These are phyloP conservation scores for Calonectria pseudoturangicola DNA, from an alignment of 2,329 filamentous ascomycete genomes.

Conservation along the genomic window DNA sequence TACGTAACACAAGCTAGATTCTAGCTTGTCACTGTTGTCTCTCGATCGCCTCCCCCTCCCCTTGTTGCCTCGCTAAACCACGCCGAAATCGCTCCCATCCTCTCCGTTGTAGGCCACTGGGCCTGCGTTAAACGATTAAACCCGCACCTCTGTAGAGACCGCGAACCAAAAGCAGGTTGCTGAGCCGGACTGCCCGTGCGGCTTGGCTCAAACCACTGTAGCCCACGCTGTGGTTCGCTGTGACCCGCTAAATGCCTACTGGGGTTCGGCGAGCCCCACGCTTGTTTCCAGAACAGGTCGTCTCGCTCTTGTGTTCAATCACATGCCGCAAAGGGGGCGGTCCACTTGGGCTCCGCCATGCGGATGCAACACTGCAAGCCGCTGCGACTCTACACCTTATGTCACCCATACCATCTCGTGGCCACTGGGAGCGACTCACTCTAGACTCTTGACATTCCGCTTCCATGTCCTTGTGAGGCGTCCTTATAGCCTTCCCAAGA, in stretches of 20 bases:
- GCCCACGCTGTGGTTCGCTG: not conserved
- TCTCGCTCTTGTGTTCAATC: conserved; percentile 40
- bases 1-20: not conserved
- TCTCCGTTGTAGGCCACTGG: conserved; percentile 12
- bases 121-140: conserved; percentile 19
- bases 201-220: conserved; percentile 3
- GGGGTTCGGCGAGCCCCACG: conserved; percentile 27
- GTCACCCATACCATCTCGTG: conserved; percentile 49
- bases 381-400: conserved; percentile 48
- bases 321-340: conserved; percentile 49
- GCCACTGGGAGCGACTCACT: conserved; percentile 44
- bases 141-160: conserved; percentile 17
- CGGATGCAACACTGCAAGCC: conserved; percentile 46
- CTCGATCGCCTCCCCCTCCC: not conserved
- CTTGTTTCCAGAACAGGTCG: conserved; percentile 35
- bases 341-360: conserved; percentile 42
- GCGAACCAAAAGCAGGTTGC: conserved; percentile 17
- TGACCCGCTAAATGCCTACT: conserved; percentile 30
- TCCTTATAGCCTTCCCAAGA: conserved; percentile 23
- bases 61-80: not conserved
- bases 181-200: conserved; percentile 14
- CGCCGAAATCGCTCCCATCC: conserved; percentile 20
- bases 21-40: not conserved
- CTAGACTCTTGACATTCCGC: conserved; percentile 51
- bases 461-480: conserved; percentile 41